Base-by-base conservation (phyloP, 2,329 filamentous ascomycete species). In the Colletotrichum truncatum region DNA sequence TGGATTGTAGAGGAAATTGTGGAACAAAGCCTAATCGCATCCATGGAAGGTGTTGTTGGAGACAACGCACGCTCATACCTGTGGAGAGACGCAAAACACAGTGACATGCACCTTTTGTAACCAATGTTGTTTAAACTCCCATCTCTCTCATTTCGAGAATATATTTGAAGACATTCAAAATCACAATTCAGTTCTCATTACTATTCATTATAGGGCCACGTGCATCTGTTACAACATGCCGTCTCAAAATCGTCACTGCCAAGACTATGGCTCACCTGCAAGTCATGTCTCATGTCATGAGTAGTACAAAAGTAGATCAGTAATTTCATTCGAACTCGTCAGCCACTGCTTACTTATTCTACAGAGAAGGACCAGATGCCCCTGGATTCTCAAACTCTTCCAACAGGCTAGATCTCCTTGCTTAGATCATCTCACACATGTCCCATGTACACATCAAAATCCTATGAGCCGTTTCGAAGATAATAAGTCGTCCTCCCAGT, bases 351-450 rank as follows among this genome's bases (percentile, higher is more conserved):
- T 30, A 38, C n/a, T 30, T 63, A 66, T 25, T 63, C 25, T 62
- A 56, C 51, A 63, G 34, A 14, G 53, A 48, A 26, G 45, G 36
- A 49, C 43, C 49, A 55, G 30, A 32, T 43, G 34, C 49, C 63
- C 51, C 16, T 41, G 14, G 28, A 34, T 56, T 23, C 23, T 55
- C 63, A 45, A 39, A 28, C 49, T 45, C 34, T 49, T 43, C 14
- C 28, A 18, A 10, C 43, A 57, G 43, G 34, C 59, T 46, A 30
- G 21, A 59, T 59, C 36, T 46, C 49, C 25, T 36, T 28, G 48
- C 45, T 56, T 11, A 30, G 26, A 28, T 66, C 63, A 63, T 66
- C 41, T 65, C 63, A 63, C 57, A 48, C 53, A 45, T 62, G 36
- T 63, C 57, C 54, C 57, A 59, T 63, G 28, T 49, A 28, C 57